Conservation (phyloP, 2,329 filamentous ascomycete species). For the Diplodia corticola region DNA sequence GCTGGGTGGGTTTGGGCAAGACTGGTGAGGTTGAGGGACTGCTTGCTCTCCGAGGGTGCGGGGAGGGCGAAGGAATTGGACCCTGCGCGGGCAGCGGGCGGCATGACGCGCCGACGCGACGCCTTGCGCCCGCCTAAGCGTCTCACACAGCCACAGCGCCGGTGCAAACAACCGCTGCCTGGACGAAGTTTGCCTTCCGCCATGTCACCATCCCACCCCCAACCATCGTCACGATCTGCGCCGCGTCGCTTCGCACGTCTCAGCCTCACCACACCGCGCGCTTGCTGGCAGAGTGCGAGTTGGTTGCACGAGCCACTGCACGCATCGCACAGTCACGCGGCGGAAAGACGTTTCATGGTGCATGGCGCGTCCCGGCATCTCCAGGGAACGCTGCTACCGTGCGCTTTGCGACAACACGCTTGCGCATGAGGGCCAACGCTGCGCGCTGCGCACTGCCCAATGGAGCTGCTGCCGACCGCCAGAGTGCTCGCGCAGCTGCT, state of each 20-base stretch:
- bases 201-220: not conserved
- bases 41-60: not conserved
- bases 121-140: not conserved
- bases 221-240: not conserved
- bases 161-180: slow-evolving; percentile 4
- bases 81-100: not conserved
- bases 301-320: not conserved
- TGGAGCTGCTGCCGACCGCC: not conserved
- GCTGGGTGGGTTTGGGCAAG: slow-evolving; percentile 14
- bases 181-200: not conserved
- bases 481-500: not conserved
- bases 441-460: not conserved
- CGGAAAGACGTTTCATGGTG: not conserved
- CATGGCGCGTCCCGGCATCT: not conserved
- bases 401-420: not conserved
- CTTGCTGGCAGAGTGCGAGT: not conserved
- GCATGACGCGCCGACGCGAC: slow-evolving; percentile 18
- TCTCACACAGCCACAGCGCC: slow-evolving; percentile 3
- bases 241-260: not conserved
- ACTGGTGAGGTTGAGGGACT: not conserved
- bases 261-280: not conserved
- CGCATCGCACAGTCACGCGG: not conserved
- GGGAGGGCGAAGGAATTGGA: not conserved
- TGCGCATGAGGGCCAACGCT: not conserved
- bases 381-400: not conserved